phyloP scores from a whole-genome alignment of 1,284 basidiomycete genomes.

The Sporisorium sorghi region DNA sequence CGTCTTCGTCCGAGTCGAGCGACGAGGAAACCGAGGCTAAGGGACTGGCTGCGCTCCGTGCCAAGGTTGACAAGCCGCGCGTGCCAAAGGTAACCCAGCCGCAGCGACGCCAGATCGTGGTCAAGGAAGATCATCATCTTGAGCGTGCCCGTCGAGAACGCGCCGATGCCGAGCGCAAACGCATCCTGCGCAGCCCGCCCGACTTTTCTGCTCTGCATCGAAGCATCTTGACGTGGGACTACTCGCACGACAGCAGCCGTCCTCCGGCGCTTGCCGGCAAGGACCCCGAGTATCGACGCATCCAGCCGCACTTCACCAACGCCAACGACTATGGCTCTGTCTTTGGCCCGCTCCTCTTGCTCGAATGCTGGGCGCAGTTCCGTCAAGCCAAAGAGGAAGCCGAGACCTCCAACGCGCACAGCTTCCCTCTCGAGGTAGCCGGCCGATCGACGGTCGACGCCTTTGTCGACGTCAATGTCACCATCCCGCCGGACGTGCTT shows the following conservation, averaged over 20 bases:
- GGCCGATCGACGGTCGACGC: slow-evolving; percentile 52
- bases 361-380: slow-evolving; percentile 94
- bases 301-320: slow-evolving; percentile 77
- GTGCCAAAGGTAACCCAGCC: slow-evolving; percentile 71
- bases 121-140: slow-evolving; percentile 73
- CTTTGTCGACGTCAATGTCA: slow-evolving; percentile 55
- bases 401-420: slow-evolving; percentile 62
- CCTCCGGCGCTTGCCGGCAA: slow-evolving; percentile 73
- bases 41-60: slow-evolving; percentile 74
- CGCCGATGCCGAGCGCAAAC: slow-evolving; percentile 65
- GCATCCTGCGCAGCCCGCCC: slow-evolving; percentile 81
- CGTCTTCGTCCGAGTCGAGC: slow-evolving; percentile 57
- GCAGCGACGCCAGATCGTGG: slow-evolving; percentile 77
- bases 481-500: slow-evolving; percentile 35
- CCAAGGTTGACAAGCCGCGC: slow-evolving; percentile 43
- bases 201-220: slow-evolving; percentile 84
- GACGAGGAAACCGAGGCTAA: slow-evolving; percentile 74
- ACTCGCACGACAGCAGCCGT: slow-evolving; percentile 76
- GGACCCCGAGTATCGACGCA: slow-evolving; percentile 32
- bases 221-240: slow-evolving; percentile 87
- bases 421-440: slow-evolving; percentile 45
- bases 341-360: slow-evolving; percentile 87
- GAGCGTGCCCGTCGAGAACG: slow-evolving; percentile 49
- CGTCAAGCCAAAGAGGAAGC: slow-evolving; percentile 79
- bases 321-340: slow-evolving; percentile 79